Percentiles rank a stretch among this genome's conserved stretches.
Evolutionary conservation across 192 early-diverging fungal species (phyloP).

Genomic region (Gryganskiella cystojenkinii): DNA sequence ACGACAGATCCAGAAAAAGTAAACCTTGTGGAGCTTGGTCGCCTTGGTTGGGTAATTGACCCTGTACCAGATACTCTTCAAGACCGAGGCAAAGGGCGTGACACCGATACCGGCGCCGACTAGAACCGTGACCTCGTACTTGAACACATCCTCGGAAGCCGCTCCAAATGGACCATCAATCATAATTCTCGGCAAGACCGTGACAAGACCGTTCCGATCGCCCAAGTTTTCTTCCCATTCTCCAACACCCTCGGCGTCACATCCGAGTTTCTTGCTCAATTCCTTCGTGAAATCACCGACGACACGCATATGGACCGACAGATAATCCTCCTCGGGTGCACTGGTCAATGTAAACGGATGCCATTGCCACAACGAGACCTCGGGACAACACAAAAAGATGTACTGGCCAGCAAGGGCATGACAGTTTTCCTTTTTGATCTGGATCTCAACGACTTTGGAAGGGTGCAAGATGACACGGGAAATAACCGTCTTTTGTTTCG

Average conservation of each 20-base stretch:
- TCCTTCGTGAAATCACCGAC: slow-evolving; percentile 76
- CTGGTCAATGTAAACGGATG: slow-evolving; percentile 84
- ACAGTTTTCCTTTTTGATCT: slow-evolving; percentile 63
- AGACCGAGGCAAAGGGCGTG: slow-evolving; percentile 79
- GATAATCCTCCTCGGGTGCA: slow-evolving; percentile 78
- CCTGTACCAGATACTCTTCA: slow-evolving; percentile 78
- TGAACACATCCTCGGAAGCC: slow-evolving; percentile 78
- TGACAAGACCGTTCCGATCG: slow-evolving; percentile 23
- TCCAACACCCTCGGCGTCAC: slow-evolving; percentile 53
- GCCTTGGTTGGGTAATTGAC: slow-evolving; percentile 63
- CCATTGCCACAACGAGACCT: slow-evolving; percentile 77
- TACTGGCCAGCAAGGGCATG: slow-evolving; percentile 74
- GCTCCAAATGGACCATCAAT: slow-evolving; percentile 81
- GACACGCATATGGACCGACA: slow-evolving; percentile 81
- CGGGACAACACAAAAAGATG: slow-evolving; percentile 76
- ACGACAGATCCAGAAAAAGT: slow-evolving; percentile 83
- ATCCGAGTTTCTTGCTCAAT: slow-evolving; percentile 70
- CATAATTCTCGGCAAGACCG: slow-evolving; percentile 61
- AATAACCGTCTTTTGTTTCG: slow-evolving; percentile 63
- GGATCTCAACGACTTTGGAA: slow-evolving; percentile 74
- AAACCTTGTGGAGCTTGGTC: slow-evolving; percentile 69
- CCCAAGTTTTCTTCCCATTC: slow-evolving; percentile 45
- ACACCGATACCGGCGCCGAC: slow-evolving; percentile 86
- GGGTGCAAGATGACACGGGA: slow-evolving; percentile 81
- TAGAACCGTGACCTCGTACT: slow-evolving; percentile 73